Conservation (phyloP, 1,284 basidiomycete species). For the Ustilago tritici region DNA sequence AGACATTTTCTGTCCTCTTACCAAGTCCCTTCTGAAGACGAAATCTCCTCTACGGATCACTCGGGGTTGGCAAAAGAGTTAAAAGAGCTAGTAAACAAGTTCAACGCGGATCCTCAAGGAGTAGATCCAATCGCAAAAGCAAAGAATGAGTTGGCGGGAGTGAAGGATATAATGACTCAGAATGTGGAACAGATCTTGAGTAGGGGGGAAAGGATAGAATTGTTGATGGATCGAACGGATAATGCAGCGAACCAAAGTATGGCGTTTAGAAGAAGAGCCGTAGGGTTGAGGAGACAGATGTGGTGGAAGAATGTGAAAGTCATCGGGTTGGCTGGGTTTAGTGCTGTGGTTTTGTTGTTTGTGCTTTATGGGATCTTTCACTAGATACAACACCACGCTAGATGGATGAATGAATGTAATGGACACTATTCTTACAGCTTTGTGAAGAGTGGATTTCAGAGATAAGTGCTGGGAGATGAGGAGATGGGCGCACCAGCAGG, state of each 20-base stretch:
- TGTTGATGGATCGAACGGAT: constrained; percentile 97
- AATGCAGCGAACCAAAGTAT: constrained; percentile 93
- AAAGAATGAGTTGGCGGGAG: constrained; percentile 88
- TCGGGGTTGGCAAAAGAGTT: constrained; percentile 35
- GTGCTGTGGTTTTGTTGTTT: constrained; percentile 75
- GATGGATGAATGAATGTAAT: too few relatives aligned
- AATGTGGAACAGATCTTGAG: constrained; percentile 80
- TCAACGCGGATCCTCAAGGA: constrained; percentile 87
- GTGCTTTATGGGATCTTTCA: constrained; percentile 39
- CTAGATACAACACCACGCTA: background rate
- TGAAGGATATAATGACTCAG: constrained; percentile 94
- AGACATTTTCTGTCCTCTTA: constrained; percentile 69
- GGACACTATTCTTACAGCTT: too few relatives aligned
- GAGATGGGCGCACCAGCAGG: constrained; percentile 43
- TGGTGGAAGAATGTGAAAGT: constrained; percentile 86
- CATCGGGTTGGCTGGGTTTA: constrained; percentile 78
- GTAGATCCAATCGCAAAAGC: constrained; percentile 87
- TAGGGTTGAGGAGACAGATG: constrained; percentile 88
- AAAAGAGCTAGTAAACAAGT: constrained; percentile 74
- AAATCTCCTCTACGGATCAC: constrained; percentile 24
- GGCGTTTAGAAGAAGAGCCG: constrained; percentile 91
- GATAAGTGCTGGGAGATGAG: constrained; percentile 13
- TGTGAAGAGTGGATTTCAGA: constrained; percentile 10
- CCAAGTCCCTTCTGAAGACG: constrained; percentile 17
- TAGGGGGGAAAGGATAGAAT: constrained; percentile 92